Evolutionary conservation across 1,139 yeast genomes (phyloP).

Genomic region (Saccharomyces hybrid): DNA sequence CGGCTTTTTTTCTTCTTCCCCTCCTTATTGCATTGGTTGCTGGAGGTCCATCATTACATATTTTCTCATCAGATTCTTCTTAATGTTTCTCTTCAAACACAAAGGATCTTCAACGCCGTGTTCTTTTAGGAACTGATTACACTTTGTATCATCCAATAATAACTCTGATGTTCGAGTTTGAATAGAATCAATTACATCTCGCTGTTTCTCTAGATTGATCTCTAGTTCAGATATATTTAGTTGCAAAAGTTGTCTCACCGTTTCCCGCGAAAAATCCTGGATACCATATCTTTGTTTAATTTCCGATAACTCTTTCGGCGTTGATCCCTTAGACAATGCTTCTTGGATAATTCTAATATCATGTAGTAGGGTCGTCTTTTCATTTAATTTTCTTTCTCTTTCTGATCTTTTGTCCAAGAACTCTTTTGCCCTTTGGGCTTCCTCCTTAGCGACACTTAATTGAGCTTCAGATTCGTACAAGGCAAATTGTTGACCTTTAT

Average conservation of each 20-base stretch:
- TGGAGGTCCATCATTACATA: conserved; percentile 31
- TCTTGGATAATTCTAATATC: conserved; percentile 30
- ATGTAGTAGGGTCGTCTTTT: conserved; percentile 18
- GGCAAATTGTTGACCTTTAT: conserved; percentile 88
- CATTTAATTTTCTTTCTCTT: conserved; percentile 33
- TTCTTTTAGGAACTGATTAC: conserved; percentile 29
- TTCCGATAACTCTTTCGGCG: conserved; percentile 39
- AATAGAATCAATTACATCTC: conserved; percentile 29
- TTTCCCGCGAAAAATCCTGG: conserved; percentile 51
- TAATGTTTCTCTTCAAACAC: conserved; percentile 39
- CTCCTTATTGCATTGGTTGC: neutral
- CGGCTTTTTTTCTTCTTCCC: neutral
- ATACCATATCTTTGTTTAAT: conserved; percentile 49
- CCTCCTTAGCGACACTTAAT: conserved; percentile 54
- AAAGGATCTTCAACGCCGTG: conserved; percentile 31
- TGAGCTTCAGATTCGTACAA: conserved; percentile 70
- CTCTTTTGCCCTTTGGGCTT: conserved; percentile 42
- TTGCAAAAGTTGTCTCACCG: conserved; percentile 32
- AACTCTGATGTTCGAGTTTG: conserved; percentile 33
- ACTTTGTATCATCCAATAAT: conserved; percentile 32
- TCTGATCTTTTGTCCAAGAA: conserved; percentile 43
- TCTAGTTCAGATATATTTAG: conserved; percentile 38
- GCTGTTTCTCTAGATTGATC: conserved; percentile 25
- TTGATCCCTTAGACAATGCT: conserved; percentile 26
- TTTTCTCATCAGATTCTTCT: conserved; percentile 48